Base-by-base conservation (phyloP, 768 basidiomycete species). In the Chalciporus sphaerocephalus region DNA sequence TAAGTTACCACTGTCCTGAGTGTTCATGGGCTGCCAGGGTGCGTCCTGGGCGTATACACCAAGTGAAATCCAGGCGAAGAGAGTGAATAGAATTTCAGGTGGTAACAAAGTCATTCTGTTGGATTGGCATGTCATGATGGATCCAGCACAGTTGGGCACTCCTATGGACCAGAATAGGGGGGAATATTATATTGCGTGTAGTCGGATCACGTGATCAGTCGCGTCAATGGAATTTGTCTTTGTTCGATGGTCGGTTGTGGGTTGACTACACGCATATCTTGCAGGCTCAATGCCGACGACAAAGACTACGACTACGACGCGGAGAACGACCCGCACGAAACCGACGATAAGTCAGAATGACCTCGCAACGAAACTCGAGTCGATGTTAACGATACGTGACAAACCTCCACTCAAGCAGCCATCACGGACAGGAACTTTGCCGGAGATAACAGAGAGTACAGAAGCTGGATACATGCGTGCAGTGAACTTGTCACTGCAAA, bases 401-500 rank as follows among this genome's bases (percentile, higher is more conserved):
- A 47, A 38, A 20, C 38, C 41, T 35, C 68, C 68, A 38, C 60
- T 65, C 33, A 70, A 69, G 54, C 52, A 50, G 40, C 46, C 44
- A 40, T 48, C 44, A 12, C 42, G 43, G 21, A 43, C 34, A 20
- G 33, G 8, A 10, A 23, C 35, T 16, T 41, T 48, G 13, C 38
- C 42, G 25, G 41, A 34, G 10, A 34, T 44, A 18, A 36, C 56
- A 5, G 75, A 74, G 42, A 70, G 74, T 30, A 61, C 61, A 27
- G 71, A 69, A 18, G 50, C 70, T 0, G 50, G 60, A 3, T 74
- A 78, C 2, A 90, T 88, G 87, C 74, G 75, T 17, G 65, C 71
- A 2, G 77, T 87, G 8, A 90, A 90, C 50, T 39, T 71, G 1
- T 75, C 80, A 0, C 78, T 82, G 5, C 85, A 85, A 52, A 69